Evolutionary conservation across 2,329 filamentous ascomycete species (phyloP).

Genomic region (Cryphonectria parasitica): DNA sequence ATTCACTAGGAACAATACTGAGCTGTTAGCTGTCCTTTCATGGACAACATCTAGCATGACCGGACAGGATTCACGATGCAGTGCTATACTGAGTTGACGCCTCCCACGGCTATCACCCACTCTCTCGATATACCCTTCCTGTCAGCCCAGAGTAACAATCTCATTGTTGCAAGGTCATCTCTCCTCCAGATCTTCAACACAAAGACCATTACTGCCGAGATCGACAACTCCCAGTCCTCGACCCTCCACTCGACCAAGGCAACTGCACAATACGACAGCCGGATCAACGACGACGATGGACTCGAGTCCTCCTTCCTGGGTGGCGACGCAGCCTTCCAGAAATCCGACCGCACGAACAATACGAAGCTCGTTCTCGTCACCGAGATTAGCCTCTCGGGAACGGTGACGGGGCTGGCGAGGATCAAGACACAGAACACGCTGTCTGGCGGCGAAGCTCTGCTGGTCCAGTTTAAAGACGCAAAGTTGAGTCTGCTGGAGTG

Average conservation of each 20-base stretch:
- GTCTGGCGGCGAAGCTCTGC: slow-evolving; percentile 80
- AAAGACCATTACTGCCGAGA: slow-evolving; percentile 67
- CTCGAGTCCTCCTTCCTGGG: slow-evolving; percentile 70
- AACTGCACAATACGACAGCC: slow-evolving; percentile 54
- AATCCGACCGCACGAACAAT: slow-evolving; percentile 66
- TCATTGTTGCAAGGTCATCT: slow-evolving; percentile 90
- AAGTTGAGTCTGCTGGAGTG: slow-evolving; percentile 93
- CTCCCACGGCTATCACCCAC: slow-evolving; percentile 92
- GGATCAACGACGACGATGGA: slow-evolving; percentile 63
- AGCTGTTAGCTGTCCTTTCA: slow-evolving; percentile 15
- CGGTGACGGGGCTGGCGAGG: slow-evolving; percentile 79
- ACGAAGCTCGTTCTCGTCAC: slow-evolving; percentile 83
- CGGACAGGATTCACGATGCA: slow-evolving; percentile 66
- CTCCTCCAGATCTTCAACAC: slow-evolving; percentile 88
- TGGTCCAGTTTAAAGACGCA: slow-evolving; percentile 86
- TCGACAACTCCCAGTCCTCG: slow-evolving; percentile 51
- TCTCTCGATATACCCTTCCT: slow-evolving; percentile 79
- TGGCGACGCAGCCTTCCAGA: slow-evolving; percentile 62
- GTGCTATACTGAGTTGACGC: slow-evolving; percentile 94
- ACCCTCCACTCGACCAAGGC: slow-evolving; percentile 45
- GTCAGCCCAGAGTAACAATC: slow-evolving; percentile 75
- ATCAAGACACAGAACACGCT: slow-evolving; percentile 74
- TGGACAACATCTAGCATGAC: slow-evolving; percentile 34
- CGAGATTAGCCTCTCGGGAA: slow-evolving; percentile 83
- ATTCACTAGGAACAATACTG: neutral